These are phyloP conservation scores for Capsicum chinense DNA, from an alignment of 257 asterid species.

Conservation along the genomic window DNA sequence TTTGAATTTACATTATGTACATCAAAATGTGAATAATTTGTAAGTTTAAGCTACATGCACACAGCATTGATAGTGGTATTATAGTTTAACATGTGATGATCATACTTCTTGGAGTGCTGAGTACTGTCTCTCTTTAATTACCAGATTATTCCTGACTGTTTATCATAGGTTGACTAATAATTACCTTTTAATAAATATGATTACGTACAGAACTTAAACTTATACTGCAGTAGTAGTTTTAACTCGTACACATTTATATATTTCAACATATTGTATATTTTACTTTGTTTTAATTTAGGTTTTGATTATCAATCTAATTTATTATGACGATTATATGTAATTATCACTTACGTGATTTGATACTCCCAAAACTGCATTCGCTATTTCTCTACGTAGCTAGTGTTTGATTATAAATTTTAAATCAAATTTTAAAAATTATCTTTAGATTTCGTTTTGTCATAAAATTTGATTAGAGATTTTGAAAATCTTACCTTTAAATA, in stretches of 20 bases:
- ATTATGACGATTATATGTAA: neutral
- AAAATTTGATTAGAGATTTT: too few species aligned
- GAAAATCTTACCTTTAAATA: too few species aligned
- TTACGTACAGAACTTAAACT: neutral
- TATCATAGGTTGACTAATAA: neutral
- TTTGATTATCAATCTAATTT: neutral
- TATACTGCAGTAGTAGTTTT: neutral
- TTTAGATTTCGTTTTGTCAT: too few species aligned
- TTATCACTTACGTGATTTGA: neutral
- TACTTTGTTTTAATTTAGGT: neutral
- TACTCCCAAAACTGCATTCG: neutral
- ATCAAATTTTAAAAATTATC: too few species aligned
- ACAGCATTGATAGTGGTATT: neutral
- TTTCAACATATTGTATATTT: neutral
- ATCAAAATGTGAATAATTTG: neutral
- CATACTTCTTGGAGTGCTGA: neutral
- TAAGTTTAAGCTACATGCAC: too few species aligned
- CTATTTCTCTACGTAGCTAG: neutral
- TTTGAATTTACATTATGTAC: neutral
- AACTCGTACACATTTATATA: neutral
- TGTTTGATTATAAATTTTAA: too few species aligned
- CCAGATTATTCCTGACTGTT: neutral
- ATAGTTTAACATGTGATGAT: too few species aligned
- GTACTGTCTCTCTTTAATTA: neutral
- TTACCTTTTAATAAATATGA: neutral